Conservation (phyloP, 2,329 filamentous ascomycete species). For the Pyrenophora tritici-repentis region DNA sequence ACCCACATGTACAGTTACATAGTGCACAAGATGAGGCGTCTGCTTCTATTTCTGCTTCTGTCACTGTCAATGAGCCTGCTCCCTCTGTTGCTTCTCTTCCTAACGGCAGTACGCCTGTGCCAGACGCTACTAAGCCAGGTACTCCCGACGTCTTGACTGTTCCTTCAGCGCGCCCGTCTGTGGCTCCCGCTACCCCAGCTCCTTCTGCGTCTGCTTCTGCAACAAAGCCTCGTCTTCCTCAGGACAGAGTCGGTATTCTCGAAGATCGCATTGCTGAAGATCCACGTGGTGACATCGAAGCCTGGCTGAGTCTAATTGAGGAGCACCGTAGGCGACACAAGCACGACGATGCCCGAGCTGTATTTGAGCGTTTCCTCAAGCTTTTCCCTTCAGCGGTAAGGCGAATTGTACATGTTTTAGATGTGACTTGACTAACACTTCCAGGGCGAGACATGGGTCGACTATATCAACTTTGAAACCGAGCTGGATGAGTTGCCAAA, state of each 20-base stretch:
- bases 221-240: conserved; percentile 63
- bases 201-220: conserved; percentile 38
- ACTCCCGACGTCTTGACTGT: conserved; percentile 32
- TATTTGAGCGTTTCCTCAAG: conserved; percentile 85
- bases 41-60: conserved; percentile 46
- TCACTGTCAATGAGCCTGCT: conserved; percentile 52
- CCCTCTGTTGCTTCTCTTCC: conserved; percentile 57
- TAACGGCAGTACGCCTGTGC: conserved; percentile 50
- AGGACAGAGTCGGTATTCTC: conserved; percentile 77
- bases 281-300: conserved; percentile 87
- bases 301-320: conserved; percentile 85
- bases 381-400: conserved; percentile 91
- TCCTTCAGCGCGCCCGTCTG: conserved; percentile 44
- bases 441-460: conserved; percentile 89
- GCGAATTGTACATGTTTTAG: conserved; percentile 30
- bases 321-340: conserved; percentile 83
- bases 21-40: conserved; percentile 59
- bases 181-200: conserved; percentile 46
- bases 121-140: conserved; percentile 45
- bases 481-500: conserved; percentile 79
- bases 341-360: conserved; percentile 76
- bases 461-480: conserved; percentile 87
- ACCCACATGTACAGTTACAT: conserved; percentile 66
- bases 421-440: conserved; percentile 53
- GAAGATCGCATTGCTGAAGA: conserved; percentile 93